phyloP scores from a whole-genome alignment of 2,329 filamentous ascomycete genomes.

The Neofusicoccum ribis region DNA sequence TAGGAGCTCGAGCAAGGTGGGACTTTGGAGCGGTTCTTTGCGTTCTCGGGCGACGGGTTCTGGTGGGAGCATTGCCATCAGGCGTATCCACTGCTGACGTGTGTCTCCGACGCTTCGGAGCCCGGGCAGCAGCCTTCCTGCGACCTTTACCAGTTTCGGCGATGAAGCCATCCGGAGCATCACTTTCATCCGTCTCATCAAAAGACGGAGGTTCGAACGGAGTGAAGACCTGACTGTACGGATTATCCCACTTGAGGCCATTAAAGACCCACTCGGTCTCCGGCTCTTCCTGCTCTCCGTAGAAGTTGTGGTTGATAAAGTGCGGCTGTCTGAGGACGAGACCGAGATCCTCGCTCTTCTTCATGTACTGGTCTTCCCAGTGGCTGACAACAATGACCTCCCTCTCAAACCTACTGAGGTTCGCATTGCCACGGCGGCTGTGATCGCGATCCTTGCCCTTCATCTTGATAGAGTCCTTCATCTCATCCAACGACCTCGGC shows the following conservation, averaged over 20 bases:
- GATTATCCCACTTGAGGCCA: background rate
- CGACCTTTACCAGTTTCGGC: background rate
- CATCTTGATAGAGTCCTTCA: conserved; percentile 12
- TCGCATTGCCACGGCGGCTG: conserved; percentile 1
- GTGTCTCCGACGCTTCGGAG: conserved; percentile 7
- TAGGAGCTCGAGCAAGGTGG: background rate
- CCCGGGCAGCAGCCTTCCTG: background rate
- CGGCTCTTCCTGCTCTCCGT: conserved; percentile 2
- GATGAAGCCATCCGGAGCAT: background rate
- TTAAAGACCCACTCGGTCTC: background rate
- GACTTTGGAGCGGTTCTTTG: background rate
- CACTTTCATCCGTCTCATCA: conserved; percentile 4
- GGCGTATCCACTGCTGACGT: background rate
- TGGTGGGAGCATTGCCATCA: background rate
- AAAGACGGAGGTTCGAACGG: conserved; percentile 3
- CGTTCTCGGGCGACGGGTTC: background rate
- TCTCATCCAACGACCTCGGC: conserved; percentile 16
- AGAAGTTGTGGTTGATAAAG: conserved; percentile 20
- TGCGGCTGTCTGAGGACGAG: conserved; percentile 11
- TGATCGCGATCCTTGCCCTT: conserved; percentile 18
- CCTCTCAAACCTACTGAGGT: conserved; percentile 15
- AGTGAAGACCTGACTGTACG: conserved; percentile 4
- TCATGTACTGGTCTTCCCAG: conserved; percentile 17
- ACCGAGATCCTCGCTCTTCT: conserved; percentile 1
- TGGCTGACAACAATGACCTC: conserved; percentile 9